These are phyloP conservation scores for Crithidia thermophila DNA, from an alignment of 208 protist genomes.

Conservation along the genomic window DNA sequence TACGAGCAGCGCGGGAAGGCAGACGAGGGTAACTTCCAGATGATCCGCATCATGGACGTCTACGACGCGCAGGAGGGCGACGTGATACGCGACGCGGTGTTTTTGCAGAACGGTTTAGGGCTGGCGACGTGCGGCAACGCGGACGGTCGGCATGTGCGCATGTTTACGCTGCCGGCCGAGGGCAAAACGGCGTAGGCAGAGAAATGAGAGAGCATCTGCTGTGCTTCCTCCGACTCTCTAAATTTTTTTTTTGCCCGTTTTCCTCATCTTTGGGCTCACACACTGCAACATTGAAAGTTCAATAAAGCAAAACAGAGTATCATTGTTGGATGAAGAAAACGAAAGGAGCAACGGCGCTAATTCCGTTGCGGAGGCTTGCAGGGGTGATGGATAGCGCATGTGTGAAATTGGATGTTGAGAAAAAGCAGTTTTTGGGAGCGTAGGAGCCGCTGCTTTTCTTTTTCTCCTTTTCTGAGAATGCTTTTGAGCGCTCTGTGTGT, in stretches of 20 bases:
- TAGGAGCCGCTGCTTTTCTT: constrained; percentile 7
- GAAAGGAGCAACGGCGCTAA: no score
- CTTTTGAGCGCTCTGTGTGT: background rate
- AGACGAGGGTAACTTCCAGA: constrained; percentile 35
- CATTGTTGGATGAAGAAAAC: no score
- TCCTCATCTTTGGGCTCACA: background rate
- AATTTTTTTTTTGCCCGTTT: background rate
- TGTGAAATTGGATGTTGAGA: no score
- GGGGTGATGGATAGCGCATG: no score
- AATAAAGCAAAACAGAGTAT: no score
- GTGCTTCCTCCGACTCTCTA: background rate
- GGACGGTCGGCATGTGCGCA: constrained; percentile 57
- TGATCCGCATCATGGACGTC: constrained; percentile 46
- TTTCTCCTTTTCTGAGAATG: constrained; percentile 18
- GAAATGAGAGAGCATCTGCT: background rate
- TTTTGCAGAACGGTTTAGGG: constrained; percentile 58
- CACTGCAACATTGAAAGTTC: no score
- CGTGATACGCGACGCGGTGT: constrained; percentile 41
- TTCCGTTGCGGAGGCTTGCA: no score
- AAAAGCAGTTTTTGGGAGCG: no score
- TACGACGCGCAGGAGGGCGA: constrained; percentile 61
- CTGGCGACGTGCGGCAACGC: constrained; percentile 66
- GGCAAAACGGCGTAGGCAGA: constrained; percentile 8
- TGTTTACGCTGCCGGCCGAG: constrained; percentile 53
- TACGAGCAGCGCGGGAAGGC: constrained; percentile 49